Percentiles rank a stretch among this genome's conserved stretches.
These are phyloP conservation scores for Talaromyces sp. DNA, from an alignment of 2,329 filamentous ascomycete genomes.

Conservation along the genomic window DNA sequence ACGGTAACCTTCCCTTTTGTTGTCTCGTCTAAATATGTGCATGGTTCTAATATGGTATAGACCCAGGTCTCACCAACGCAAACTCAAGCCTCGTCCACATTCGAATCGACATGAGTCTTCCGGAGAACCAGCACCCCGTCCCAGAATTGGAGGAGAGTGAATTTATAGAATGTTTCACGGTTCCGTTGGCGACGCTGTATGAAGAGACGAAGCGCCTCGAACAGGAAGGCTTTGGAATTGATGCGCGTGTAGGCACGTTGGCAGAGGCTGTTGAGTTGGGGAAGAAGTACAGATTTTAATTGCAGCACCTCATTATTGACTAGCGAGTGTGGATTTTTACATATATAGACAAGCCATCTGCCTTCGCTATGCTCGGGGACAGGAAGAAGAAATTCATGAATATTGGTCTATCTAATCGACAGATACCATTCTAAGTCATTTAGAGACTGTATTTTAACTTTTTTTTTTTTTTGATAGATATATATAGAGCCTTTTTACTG, in stretches of 20 bases:
- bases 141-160: constrained; percentile 73
- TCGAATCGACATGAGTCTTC: constrained; percentile 63
- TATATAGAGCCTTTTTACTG: no score
- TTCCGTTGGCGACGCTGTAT: constrained; percentile 63
- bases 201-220: constrained; percentile 65
- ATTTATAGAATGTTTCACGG: constrained; percentile 75
- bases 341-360: no score
- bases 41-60: constrained; percentile 18
- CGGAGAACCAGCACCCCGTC: constrained; percentile 66
- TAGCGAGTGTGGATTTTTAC: no score
- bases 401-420: no score
- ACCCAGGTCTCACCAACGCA: constrained; percentile 50
- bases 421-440: no score
- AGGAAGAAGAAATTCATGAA: no score
- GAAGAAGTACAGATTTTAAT: constrained; percentile 42
- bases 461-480: no score
- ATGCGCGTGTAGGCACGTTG: constrained; percentile 72
- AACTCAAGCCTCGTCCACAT: constrained; percentile 63
- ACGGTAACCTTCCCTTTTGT: constrained; percentile 29
- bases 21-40: no score
- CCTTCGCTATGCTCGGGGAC: no score
- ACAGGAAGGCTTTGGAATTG: constrained; percentile 69
- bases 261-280: constrained; percentile 75
- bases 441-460: no score
- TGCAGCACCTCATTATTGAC: no score